Evolutionary conservation across 345 rosid species (phyloP).

Genomic region (Dovyalis caffra): DNA sequence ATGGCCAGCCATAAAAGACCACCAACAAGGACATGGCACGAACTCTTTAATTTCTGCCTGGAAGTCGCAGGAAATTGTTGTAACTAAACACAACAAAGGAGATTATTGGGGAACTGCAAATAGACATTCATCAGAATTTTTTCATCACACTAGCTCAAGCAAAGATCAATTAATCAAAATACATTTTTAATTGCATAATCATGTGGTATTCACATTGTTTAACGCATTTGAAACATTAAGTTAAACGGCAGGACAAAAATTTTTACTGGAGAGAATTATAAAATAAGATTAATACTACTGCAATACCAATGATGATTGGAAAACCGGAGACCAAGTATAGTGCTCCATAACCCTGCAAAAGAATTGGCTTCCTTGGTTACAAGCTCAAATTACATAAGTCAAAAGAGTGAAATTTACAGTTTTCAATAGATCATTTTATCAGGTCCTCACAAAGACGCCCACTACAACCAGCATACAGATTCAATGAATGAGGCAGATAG

Average conservation of each 20-base stretch:
- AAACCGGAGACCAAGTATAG: slow-evolving; percentile 85
- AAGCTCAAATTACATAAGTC: not conserved
- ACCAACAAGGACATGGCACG: not conserved
- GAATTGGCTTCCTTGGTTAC: slow-evolving; percentile 18
- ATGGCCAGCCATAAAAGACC: not conserved
- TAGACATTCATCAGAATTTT: not conserved
- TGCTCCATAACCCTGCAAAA: slow-evolving; percentile 92
- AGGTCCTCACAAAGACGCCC: not conserved
- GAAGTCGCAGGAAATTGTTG: not conserved
- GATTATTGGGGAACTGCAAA: not conserved
- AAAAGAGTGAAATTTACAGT: not conserved
- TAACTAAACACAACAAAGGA: not conserved
- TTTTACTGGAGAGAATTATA: slow-evolving; percentile 89
- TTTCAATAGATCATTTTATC: not conserved
- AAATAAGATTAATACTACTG: slow-evolving; percentile 79
- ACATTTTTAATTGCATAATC: not conserved
- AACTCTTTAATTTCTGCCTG: not conserved
- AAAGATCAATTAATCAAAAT: not conserved
- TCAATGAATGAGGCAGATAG: not conserved
- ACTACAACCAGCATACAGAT: not conserved
- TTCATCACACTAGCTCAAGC: not conserved
- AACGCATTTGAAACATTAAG: not conserved
- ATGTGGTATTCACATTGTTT: not conserved
- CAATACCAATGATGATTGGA: slow-evolving; percentile 83
- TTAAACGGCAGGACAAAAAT: not conserved